Evolutionary conservation across 495 filamentous ascomycete genomes (phyloP), one percentile per base, ranked within the genome.

Genomic region (Arthonia radiata): DNA sequence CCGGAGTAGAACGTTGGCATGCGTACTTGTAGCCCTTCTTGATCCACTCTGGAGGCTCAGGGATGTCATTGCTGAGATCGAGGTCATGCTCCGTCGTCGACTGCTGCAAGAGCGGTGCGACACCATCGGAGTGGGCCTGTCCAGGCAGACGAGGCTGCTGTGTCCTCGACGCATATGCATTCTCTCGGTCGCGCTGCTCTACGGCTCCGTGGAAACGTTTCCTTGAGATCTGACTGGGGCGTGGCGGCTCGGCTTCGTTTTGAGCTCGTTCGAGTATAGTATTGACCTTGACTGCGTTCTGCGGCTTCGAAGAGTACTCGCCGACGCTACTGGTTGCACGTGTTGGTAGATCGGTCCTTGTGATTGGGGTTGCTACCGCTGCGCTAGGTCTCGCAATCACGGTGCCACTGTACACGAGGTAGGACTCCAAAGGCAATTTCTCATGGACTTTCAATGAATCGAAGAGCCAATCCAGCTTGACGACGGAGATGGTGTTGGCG

Each of bases 1-100:
- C 37, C 0, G 74, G 76, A 2, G 78, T 71, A 1, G 66, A 64
- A 15, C 89, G 73, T 43, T 89, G 57, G 36, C 86, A 94, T 8
- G 81, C 68, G 40, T 80, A 91, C 3, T 61, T 53, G 7, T 69
- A 58, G 10, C 70, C 54, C 35, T 61, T 37, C 15, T 48, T 51
- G 3, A 89, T 59, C 56, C 68, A 90, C 3, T 67, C 57, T 9
- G 81, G 81, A 26, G 59, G 52, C n/a, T 47, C 63, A 23, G 52
- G 74, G 31, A 62, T 49, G 9, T 35, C 48, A 19, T 31, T 47
- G 15, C 34, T 38, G 21, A 34, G 26, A 10, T 43, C 41, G 29
- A 60, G 54, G 1, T 80, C 69, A 26, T 79, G 54, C 24, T 89
- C 78, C 4, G 70, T 70, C 0, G 78, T 83, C 2, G 72, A 68